These are phyloP conservation scores for Calonectria ilicicola DNA, from an alignment of 2,329 filamentous ascomycete species.

Conservation along the genomic window DNA sequence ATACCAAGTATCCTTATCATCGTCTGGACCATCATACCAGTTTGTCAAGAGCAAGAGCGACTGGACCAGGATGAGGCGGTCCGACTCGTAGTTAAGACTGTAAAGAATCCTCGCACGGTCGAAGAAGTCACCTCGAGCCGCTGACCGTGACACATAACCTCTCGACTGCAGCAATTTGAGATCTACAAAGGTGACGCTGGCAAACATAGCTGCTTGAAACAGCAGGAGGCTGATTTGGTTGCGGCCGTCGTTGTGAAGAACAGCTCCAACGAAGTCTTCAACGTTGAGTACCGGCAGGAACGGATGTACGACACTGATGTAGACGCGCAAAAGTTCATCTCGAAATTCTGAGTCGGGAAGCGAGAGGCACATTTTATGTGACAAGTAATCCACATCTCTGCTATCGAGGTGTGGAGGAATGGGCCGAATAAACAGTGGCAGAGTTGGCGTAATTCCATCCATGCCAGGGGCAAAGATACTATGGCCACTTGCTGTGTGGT, in stretches of 20 bases:
- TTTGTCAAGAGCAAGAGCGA: conserved; percentile 23
- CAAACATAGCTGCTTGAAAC: conserved; percentile 27
- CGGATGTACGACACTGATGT: conserved; percentile 20
- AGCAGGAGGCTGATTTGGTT: conserved; percentile 13
- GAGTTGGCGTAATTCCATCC: no score
- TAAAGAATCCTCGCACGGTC: conserved; percentile 15
- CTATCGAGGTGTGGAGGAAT: conserved; percentile 1
- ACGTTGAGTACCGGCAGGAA: conserved; percentile 21
- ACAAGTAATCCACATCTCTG: conserved; percentile 16
- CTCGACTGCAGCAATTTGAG: neutral
- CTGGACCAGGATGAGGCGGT: conserved; percentile 15
- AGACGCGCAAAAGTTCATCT: conserved; percentile 17
- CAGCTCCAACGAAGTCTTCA: conserved; percentile 12
- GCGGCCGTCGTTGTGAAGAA: neutral
- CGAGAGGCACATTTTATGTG: conserved; percentile 17
- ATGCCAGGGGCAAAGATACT: no score
- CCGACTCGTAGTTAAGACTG: conserved; percentile 15
- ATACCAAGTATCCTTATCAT: conserved; percentile 29
- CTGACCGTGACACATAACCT: conserved; percentile 12
- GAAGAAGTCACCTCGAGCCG: conserved; percentile 23
- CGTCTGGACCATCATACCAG: conserved; percentile 21
- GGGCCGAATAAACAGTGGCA: neutral
- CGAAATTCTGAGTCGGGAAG: conserved; percentile 13
- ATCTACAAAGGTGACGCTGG: conserved; percentile 24
- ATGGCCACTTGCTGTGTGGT: no score